phyloP scores from a whole-genome alignment of 371 early-diverging fungal genomes.

The Mucor irregularis region DNA sequence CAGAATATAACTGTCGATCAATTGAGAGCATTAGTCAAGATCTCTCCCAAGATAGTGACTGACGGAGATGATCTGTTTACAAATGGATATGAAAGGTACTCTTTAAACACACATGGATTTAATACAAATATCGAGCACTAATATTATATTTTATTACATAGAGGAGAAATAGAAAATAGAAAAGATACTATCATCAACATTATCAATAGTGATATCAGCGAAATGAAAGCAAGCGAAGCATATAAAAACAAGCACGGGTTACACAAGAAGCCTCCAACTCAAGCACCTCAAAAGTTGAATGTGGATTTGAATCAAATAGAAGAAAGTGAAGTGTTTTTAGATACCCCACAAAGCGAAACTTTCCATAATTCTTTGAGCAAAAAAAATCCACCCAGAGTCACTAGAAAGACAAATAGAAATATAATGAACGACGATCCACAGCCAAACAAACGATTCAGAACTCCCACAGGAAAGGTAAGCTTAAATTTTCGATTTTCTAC shows the following conservation, averaged over 20 bases:
- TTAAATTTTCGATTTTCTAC: too few species aligned
- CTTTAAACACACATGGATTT: too few species aligned
- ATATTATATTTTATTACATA: too few species aligned
- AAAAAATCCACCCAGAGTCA: neutral
- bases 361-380: slow-evolving; percentile 8
- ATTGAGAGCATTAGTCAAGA: slow-evolving; percentile 27
- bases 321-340: slow-evolving; percentile 1
- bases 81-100: slow-evolving; percentile 10
- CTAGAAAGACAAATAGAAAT: neutral
- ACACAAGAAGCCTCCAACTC: slow-evolving; percentile 35
- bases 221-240: slow-evolving; percentile 28
- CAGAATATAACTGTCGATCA: slow-evolving; percentile 25
- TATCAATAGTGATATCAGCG: slow-evolving; percentile 26
- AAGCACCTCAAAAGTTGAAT: slow-evolving; percentile 21
- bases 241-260: slow-evolving; percentile 47
- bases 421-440: neutral
- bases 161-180: slow-evolving; percentile 30
- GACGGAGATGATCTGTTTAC: neutral
- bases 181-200: slow-evolving; percentile 28
- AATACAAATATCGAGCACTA: too few species aligned
- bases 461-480: neutral
- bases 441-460: neutral
- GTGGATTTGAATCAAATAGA: slow-evolving; percentile 13
- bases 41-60: neutral
- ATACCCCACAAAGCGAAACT: neutral